Percentiles rank a stretch among this genome's conserved stretches.
Conservation (phyloP, 1,284 basidiomycete genomes). For the Malassezia sympodialis region DNA sequence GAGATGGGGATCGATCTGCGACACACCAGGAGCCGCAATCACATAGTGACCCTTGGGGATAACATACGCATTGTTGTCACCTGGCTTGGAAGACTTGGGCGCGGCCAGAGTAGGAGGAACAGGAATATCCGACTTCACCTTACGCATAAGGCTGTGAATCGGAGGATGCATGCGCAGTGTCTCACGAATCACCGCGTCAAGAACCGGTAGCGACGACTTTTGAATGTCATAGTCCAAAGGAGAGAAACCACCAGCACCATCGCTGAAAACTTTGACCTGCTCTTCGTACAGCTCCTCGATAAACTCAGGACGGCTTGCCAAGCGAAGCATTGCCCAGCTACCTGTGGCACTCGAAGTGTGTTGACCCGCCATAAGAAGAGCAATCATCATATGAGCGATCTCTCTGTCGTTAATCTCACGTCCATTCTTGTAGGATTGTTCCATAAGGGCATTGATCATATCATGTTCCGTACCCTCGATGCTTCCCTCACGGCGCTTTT, state of each 20-base stretch:
- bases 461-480: slow-evolving; percentile 57
- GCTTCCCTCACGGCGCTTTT: slow-evolving; percentile 56
- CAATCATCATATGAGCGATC: slow-evolving; percentile 83
- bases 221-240: slow-evolving; percentile 78
- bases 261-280: slow-evolving; percentile 72
- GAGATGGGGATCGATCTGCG: slow-evolving; percentile 72
- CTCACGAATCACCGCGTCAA: slow-evolving; percentile 84
- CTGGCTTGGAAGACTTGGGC: slow-evolving; percentile 48
- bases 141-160: slow-evolving; percentile 57
- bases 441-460: slow-evolving; percentile 81
- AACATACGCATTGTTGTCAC: slow-evolving; percentile 57
- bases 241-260: slow-evolving; percentile 56
- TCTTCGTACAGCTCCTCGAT: slow-evolving; percentile 62
- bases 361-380: slow-evolving; percentile 69
- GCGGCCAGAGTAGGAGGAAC: slow-evolving; percentile 65
- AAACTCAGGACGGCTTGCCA: slow-evolving; percentile 69
- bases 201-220: slow-evolving; percentile 62
- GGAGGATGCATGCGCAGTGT: slow-evolving; percentile 59
- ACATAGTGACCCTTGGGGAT: slow-evolving; percentile 86
- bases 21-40: slow-evolving; percentile 77
- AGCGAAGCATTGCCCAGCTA: slow-evolving; percentile 78
- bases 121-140: slow-evolving; percentile 71
- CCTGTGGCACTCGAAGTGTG: slow-evolving; percentile 88
- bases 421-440: slow-evolving; percentile 78
- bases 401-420: slow-evolving; percentile 70